Conservation (phyloP, 164 flowering plant genomes). For the Stephania cephalantha region DNA sequence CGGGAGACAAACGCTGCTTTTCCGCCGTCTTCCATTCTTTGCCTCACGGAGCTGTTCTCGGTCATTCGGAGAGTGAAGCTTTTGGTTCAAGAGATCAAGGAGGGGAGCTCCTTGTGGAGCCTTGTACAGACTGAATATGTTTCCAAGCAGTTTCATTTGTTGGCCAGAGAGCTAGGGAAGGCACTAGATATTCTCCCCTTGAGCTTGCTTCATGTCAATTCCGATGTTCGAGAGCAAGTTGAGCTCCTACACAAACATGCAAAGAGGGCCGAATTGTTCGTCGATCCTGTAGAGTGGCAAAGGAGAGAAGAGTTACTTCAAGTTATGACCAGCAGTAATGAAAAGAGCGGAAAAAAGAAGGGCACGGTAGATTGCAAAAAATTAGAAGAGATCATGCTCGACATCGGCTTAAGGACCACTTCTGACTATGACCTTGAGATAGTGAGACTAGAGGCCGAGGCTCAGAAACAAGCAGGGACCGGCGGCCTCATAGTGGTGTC, state of each 20-base stretch:
- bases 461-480: conserved; percentile 63
- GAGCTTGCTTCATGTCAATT: conserved; percentile 43
- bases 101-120: conserved; percentile 50
- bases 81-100: conserved; percentile 40
- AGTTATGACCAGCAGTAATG: conserved; percentile 30
- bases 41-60: conserved; percentile 52
- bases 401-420: conserved; percentile 38
- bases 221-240: conserved; percentile 62
- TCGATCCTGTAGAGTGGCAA: conserved; percentile 39
- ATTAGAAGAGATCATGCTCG: conserved; percentile 33
- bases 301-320: conserved; percentile 47
- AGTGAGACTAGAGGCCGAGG: conserved; percentile 49
- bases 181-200: conserved; percentile 64
- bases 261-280: conserved; percentile 32
- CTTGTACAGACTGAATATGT: conserved; percentile 40
- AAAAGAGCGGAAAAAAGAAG: conserved; percentile 28
- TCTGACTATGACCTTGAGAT: conserved; percentile 48
- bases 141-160: conserved; percentile 43
- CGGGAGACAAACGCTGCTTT: conserved; percentile 36
- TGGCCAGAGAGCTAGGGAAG: conserved; percentile 51
- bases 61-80: conserved; percentile 39
- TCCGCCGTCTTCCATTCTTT: conserved; percentile 64
- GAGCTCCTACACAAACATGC: conserved; percentile 68
- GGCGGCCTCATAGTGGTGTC: conserved; percentile 62
- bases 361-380: conserved; percentile 22